These are phyloP conservation scores for Aspergillus puulaauensis DNA, from an alignment of 2,329 filamentous ascomycete species.

Conservation along the genomic window DNA sequence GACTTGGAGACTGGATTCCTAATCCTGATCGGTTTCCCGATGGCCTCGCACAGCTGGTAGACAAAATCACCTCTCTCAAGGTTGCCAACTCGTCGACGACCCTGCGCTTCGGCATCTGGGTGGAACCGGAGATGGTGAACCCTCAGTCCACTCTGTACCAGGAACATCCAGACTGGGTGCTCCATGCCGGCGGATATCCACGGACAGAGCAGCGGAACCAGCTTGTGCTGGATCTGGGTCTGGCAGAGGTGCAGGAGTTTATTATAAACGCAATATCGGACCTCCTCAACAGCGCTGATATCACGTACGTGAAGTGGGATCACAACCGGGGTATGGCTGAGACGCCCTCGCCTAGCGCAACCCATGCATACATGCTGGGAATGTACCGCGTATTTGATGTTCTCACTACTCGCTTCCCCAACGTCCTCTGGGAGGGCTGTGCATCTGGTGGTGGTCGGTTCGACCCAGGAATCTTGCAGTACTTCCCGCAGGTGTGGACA, in stretches of 20 bases:
- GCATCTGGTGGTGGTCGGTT: conserved; percentile 65
- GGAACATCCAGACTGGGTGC: conserved; percentile 63
- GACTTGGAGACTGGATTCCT: conserved; percentile 63
- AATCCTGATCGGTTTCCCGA: conserved; percentile 61
- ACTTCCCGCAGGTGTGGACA: conserved; percentile 66
- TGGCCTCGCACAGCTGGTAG: conserved; percentile 54
- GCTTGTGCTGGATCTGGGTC: conserved; percentile 61
- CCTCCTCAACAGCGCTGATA: conserved; percentile 54
- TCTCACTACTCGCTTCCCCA: conserved; percentile 59
- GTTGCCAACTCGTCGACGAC: conserved; percentile 38
- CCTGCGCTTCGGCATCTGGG: conserved; percentile 64
- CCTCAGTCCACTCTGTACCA: conserved; percentile 61
- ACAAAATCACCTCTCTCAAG: conserved; percentile 51
- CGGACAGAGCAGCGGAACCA: conserved; percentile 59
- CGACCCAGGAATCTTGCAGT: conserved; percentile 62
- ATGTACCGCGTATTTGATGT: conserved; percentile 63
- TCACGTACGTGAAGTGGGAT: conserved; percentile 67
- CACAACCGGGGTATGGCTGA: conserved; percentile 67
- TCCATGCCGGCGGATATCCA: conserved; percentile 58
- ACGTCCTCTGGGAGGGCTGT: conserved; percentile 66
- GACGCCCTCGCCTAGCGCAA: conserved; percentile 52
- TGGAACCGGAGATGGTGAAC: conserved; percentile 69
- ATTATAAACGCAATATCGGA: conserved; percentile 57
- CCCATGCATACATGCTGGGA: conserved; percentile 63
- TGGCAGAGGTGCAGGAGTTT: conserved; percentile 63